Evolutionary conservation across 2,329 filamentous ascomycete species (phyloP), one percentile per base, ranked within the genome.

Genomic region (Lasiodiplodia hormozganensis): DNA sequence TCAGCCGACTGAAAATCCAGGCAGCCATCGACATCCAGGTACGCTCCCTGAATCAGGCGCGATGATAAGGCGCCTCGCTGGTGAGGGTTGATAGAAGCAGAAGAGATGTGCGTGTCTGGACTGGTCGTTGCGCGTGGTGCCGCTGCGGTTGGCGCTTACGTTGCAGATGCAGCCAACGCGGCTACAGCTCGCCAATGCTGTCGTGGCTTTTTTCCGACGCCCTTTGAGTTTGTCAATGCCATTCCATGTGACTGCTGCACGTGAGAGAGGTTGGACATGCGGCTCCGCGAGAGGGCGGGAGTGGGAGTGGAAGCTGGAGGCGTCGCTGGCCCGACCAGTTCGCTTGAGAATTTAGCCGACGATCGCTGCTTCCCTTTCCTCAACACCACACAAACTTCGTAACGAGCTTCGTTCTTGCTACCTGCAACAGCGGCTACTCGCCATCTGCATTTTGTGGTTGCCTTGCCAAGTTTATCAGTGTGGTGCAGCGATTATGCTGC

Each of bases 1-100:
- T 64, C 60, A 64, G 12, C 60, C 10, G 60, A 38, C n/a, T 16
- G 18, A 28, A 38, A 4, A n/a, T 31, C 60, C 60, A 64, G 60
- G 60, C 60, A 52, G 47, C 47, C 18, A 23, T 49, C 18, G 47
- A 5, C 58, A 34, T 62, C 23, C 25, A 28, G 10, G 57, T 31
- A 34, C 57, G 38, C 21, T 23, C n/a, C 43, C 23, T 12, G 16
- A 38, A 49, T 49, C 40, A 21, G 14, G 25, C 21, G 21, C 18
- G 6, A n/a, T 18, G 54, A 23, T 12, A 12, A 23, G 12, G 53
- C 14, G 34, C 11, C 38, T 34, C 49, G 43, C 23, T 49, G 43
- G 28, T 18, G 28, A n/a, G 47, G 6, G 31, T n/a, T 25, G 31
- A 52, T 52, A 47, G n/a, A 47, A 47, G 43, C 18, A 47, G 43